Evolutionary conservation across 257 asterid species (phyloP), one percentile per base, ranked within the genome.

Genomic region (Echium plantagineum): DNA sequence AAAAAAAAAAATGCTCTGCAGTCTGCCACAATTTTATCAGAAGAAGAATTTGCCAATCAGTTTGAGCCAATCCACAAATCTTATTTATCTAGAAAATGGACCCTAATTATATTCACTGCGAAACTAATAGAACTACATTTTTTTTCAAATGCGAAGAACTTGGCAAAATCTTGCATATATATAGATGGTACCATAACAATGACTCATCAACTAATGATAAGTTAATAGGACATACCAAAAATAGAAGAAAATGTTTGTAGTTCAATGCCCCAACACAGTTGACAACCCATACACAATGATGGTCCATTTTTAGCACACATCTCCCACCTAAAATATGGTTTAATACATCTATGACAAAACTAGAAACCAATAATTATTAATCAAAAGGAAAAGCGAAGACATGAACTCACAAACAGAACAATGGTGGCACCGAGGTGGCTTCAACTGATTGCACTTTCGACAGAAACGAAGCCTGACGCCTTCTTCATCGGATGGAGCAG

Each of bases 251-350:
- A 70, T 86, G 78, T 75, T 93, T 93, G 85, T 93, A 93, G 85
- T 89, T 93, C 74, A 89, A 71, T 60, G 99, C 99, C 65, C 99
- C 97, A 52, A 93, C 97, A 63, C 97, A 93, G 59, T 93, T 93
- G 69, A 93, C 97, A 72, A 93, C 99, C 99, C 99, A 93, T 63
- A 93, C 96, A 69, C 99, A 93, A 75, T 93, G 99, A 78, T 93
- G 97, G 71, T 93, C 99, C 99, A 93, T 93, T 81, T 93, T 93
- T 71, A 89, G 74, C 55, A 93, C 80, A 73, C 99, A 93, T 74
- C 91, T 81, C 67, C 99, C 99, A 85, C 99, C 99, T 93, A 70
- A 64, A 71, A 42, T 71, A 21, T 19, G 22, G 49, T 53, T 51
- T 53, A 57, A 35, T 21, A 57, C 55, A 65, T 68, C 69, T 57